phyloP scores from a whole-genome alignment of 2,329 filamentous ascomycete genomes.

The Colletotrichum cordylinicola region DNA sequence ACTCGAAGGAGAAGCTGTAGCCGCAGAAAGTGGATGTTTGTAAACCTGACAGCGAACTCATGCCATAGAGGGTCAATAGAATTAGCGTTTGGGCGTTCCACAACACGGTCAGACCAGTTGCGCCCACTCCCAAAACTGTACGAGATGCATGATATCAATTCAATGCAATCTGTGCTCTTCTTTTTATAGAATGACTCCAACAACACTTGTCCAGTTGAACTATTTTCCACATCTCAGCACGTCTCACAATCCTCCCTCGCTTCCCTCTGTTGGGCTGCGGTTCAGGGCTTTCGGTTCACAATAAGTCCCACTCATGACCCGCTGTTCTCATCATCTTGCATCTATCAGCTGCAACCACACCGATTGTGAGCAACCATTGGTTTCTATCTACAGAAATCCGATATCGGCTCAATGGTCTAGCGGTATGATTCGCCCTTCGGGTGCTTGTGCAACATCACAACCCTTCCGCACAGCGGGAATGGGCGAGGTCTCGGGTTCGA shows the following conservation, averaged over 20 bases:
- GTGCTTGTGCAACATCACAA: not conserved
- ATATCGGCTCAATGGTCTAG: constrained; percentile 13
- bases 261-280: not conserved
- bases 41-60: not conserved
- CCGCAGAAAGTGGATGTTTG: not conserved
- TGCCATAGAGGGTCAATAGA: not conserved
- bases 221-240: not conserved
- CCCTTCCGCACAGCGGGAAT: not conserved
- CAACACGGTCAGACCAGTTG: not conserved
- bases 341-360: not conserved
- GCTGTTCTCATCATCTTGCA: not conserved
- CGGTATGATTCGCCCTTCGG: constrained; percentile 17
- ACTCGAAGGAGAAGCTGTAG: not conserved
- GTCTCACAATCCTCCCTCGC: not conserved
- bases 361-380: not conserved
- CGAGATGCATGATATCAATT: not conserved
- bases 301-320: not conserved
- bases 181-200: not conserved
- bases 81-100: not conserved
- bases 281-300: not conserved
- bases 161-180: not conserved
- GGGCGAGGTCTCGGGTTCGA: constrained; percentile 16
- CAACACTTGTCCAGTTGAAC: not conserved
- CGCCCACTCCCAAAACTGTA: not conserved
- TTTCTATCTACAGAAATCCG: not conserved